Evolutionary conservation across 2,329 filamentous ascomycete genomes (phyloP).

Genomic region (Fusarium duplospermum): DNA sequence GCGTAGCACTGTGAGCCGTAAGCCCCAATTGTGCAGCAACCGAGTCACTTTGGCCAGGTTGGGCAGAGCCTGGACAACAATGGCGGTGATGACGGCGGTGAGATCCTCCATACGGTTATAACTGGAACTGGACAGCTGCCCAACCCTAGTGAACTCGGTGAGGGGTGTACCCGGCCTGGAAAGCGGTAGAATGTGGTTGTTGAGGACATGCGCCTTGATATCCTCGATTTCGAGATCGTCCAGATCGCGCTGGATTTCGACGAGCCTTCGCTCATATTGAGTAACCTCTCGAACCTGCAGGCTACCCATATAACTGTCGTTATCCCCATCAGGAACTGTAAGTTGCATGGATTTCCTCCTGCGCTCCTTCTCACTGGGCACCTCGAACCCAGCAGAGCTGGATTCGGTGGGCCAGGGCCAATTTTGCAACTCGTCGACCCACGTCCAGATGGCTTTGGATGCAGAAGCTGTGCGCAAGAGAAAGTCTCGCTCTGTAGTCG

Average conservation of each 20-base stretch:
- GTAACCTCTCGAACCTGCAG: slow-evolving; percentile 73
- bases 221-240: slow-evolving; percentile 82
- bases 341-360: slow-evolving; percentile 51
- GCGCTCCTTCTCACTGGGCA: slow-evolving; percentile 54
- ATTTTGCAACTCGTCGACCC: slow-evolving; percentile 76
- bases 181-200: slow-evolving; percentile 77
- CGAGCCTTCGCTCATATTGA: slow-evolving; percentile 77
- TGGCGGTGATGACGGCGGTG: slow-evolving; percentile 89
- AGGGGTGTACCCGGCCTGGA: slow-evolving; percentile 53
- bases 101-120: slow-evolving; percentile 87
- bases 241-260: slow-evolving; percentile 77
- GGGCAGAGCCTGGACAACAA: slow-evolving; percentile 88
- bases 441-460: slow-evolving; percentile 77
- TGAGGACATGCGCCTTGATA: slow-evolving; percentile 87
- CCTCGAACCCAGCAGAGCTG: slow-evolving; percentile 66
- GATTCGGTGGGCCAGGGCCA: slow-evolving; percentile 67
- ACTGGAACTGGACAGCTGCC: slow-evolving; percentile 60
- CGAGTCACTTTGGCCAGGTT: slow-evolving; percentile 79
- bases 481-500: slow-evolving; percentile 75
- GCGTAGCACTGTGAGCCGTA: slow-evolving; percentile 79
- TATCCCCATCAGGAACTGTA: slow-evolving; percentile 35
- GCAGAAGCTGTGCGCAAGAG: slow-evolving; percentile 77
- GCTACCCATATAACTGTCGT: slow-evolving; percentile 73
- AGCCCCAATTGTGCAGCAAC: slow-evolving; percentile 81
- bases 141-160: slow-evolving; percentile 44